phyloP scores from a whole-genome alignment of 2,329 filamentous ascomycete genomes.

The Ceratocystiopsis sp. region DNA sequence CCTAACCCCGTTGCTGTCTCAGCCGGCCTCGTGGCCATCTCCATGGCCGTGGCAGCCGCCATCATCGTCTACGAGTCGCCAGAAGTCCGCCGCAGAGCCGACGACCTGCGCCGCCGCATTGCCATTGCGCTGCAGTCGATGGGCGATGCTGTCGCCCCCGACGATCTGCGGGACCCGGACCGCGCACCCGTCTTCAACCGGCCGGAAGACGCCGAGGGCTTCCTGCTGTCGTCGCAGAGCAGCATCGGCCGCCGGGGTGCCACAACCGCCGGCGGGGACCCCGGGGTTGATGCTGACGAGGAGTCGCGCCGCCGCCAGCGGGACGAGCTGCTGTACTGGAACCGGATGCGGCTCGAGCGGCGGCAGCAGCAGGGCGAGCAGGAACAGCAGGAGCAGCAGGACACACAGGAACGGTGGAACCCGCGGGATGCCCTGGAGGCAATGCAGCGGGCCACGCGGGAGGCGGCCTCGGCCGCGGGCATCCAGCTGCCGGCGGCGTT shows the following conservation, averaged over 20 bases:
- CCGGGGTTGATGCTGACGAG: slow-evolving; percentile 43
- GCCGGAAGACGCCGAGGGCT: slow-evolving; percentile 49
- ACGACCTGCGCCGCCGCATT: slow-evolving; percentile 43
- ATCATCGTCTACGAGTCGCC: slow-evolving; percentile 47
- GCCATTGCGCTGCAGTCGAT: slow-evolving; percentile 41
- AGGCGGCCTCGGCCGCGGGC: slow-evolving; percentile 7
- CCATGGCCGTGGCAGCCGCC: slow-evolving; percentile 38
- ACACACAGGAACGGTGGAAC: background rate
- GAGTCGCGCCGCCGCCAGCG: slow-evolving; percentile 42
- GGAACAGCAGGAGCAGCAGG: slow-evolving; percentile 5
- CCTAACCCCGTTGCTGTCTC: slow-evolving; percentile 37
- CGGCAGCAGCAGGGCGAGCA: slow-evolving; percentile 17
- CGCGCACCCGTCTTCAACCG: slow-evolving; percentile 43
- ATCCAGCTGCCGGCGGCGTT: slow-evolving; percentile 1
- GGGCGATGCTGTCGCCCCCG: slow-evolving; percentile 36
- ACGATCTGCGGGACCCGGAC: slow-evolving; percentile 10
- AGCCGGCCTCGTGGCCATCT: slow-evolving; percentile 40
- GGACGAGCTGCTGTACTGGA: slow-evolving; percentile 51
- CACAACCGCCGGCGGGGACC: slow-evolving; percentile 15
- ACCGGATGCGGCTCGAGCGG: slow-evolving; percentile 33
- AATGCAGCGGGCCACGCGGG: slow-evolving; percentile 5
- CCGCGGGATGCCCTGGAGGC: slow-evolving; percentile 1
- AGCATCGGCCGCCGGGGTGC: background rate
- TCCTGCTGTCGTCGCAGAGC: slow-evolving; percentile 33
- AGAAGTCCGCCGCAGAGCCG: slow-evolving; percentile 43